These are phyloP conservation scores for Clonostachys rhizophaga DNA, from an alignment of 2,329 filamentous ascomycete genomes.

Conservation along the genomic window DNA sequence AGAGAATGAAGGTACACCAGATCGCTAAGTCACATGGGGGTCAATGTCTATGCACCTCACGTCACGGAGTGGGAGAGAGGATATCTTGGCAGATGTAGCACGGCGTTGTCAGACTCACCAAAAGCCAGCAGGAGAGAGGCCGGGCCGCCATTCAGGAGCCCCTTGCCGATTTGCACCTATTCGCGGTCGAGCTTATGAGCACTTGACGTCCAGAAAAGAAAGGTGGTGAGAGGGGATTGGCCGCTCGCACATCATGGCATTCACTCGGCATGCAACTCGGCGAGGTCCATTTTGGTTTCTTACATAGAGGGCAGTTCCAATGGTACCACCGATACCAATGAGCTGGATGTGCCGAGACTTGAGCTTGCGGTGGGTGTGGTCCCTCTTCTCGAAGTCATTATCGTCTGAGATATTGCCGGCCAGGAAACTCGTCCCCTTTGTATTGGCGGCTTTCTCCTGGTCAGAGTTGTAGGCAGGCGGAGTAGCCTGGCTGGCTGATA, in stretches of 20 bases:
- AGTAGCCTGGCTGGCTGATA: background rate
- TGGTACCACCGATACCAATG: conserved; percentile 60
- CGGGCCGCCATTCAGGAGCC: conserved; percentile 54
- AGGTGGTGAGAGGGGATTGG: background rate
- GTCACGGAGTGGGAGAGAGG: background rate
- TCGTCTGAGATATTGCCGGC: background rate
- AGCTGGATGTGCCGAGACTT: conserved; percentile 54
- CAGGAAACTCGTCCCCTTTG: background rate
- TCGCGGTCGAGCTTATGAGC: conserved; percentile 9
- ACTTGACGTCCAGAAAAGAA: conserved; percentile 3
- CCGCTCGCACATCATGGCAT: too few relatives aligned
- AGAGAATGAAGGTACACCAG: conserved; percentile 58
- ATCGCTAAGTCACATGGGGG: conserved; percentile 24
- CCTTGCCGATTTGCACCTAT: conserved; percentile 50
- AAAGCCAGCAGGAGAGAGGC: conserved; percentile 56
- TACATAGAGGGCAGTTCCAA: conserved; percentile 57
- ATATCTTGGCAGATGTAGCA: background rate
- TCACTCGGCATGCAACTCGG: too few relatives aligned
- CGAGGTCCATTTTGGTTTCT: conserved; percentile 5
- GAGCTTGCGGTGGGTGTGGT: conserved; percentile 43
- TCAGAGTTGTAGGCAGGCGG: conserved; percentile 3
- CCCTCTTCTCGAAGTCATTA: background rate
- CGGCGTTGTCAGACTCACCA: background rate
- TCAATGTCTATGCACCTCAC: background rate
- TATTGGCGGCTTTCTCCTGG: conserved; percentile 3